Base-by-base conservation (phyloP, 164 flowering plant species). In the Chimonanthus salicifolius region DNA sequence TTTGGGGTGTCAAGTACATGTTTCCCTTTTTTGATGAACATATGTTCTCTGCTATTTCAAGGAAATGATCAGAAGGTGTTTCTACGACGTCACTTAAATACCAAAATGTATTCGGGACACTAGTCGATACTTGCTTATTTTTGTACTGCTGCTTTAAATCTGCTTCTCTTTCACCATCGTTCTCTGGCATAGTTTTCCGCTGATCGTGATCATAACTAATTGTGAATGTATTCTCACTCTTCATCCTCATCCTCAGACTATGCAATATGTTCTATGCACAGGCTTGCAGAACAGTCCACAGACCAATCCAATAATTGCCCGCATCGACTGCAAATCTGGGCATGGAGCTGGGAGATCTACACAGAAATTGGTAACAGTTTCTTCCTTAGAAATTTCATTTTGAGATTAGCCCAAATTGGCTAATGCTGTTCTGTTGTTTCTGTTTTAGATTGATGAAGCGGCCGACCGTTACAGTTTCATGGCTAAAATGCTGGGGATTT, bases 281-380 rank as follows among this genome's bases (percentile, higher is more conserved):
- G 93, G 99, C 82, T 72, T 90, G 84, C 92, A 89, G 80, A 82
- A 80, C n/a, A 93, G 92, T 79, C 97, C 90, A 7, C 99, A 95
- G 71, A 90, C 86, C 62, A 95, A 95, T 63, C 97, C 98, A 7
- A 93, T 95, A 6, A 81, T 95, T 74, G 98, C 90, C 9, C 91
- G 99, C 15, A 93, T 95, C 62, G 98, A 90, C 67, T 77, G 87
- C 67, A 93, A 95, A 77, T 88, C 99, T 68, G 99, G 99, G 21
- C 99, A 95, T 81, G 99, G 99, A 78, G 89, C 89, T 63, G 99
- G 99, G 16, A 93, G 91, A 64, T 97, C 99, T n/a, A 95, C 98
- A 9, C 82, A 95, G 80, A 94, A 94, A 83, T 20, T 89, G 87
- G 99, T 90, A 83, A 77, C 13, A 6, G 8, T 64, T 6, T 5